These are phyloP conservation scores for Paramecium pentaurelia DNA, from an alignment of 73 alveolate genomes.

Conservation along the genomic window DNA sequence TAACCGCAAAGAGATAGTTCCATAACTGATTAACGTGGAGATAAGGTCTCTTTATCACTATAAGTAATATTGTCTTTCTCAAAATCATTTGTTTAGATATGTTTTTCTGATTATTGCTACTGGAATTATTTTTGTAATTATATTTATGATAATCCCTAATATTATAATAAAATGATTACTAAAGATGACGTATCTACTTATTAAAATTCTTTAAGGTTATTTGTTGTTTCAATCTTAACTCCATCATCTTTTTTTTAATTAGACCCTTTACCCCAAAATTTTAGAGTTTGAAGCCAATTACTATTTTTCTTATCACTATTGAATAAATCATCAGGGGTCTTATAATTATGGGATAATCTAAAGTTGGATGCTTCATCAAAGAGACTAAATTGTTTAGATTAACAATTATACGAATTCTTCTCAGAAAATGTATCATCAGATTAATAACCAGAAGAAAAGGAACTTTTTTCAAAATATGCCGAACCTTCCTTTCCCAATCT, in stretches of 20 bases:
- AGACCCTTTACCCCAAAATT: background rate
- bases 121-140: background rate
- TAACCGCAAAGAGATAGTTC: background rate
- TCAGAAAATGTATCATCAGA: slow-evolving; percentile 33
- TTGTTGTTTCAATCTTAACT: background rate
- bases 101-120: background rate
- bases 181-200: background rate
- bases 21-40: background rate
- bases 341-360: background rate
- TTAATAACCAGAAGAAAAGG: background rate
- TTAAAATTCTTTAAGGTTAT: background rate
- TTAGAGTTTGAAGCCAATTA: background rate
- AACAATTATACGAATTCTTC: background rate
- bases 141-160: background rate
- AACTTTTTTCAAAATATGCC: slow-evolving; percentile 76
- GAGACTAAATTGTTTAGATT: background rate
- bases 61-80: background rate
- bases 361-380: background rate
- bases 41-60: background rate
- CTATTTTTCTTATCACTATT: background rate
- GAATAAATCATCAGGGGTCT: background rate
- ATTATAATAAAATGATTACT: background rate
- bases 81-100: background rate
- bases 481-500: slow-evolving; percentile 90
- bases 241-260: background rate